phyloP scores from a whole-genome alignment of 768 basidiomycete genomes.

The Tylopilus felleus region DNA sequence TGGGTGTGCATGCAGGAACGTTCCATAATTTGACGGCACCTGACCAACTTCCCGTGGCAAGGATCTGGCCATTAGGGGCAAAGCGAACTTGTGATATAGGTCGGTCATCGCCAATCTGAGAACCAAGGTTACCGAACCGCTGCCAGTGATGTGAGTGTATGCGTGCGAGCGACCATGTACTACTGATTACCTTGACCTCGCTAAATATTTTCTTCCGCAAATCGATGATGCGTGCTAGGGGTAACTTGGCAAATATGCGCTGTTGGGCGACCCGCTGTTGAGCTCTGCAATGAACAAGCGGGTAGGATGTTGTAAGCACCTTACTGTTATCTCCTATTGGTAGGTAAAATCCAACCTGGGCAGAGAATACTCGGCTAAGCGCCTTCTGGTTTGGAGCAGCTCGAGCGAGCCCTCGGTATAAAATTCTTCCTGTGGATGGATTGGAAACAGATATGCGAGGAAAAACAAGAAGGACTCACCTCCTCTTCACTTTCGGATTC shows the following conservation, averaged over 20 bases:
- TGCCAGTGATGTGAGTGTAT: constrained; percentile 29
- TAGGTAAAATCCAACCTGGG: constrained; percentile 82
- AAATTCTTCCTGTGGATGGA: constrained; percentile 73
- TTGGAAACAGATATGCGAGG: background rate
- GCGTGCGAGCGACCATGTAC: background rate
- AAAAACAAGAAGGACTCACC: constrained; percentile 36
- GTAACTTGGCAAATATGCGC: constrained; percentile 82
- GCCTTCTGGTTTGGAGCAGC: constrained; percentile 79
- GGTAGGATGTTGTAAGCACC: constrained; percentile 69
- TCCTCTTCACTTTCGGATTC: constrained; percentile 75
- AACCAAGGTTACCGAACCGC: constrained; percentile 91
- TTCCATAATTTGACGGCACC: constrained; percentile 95
- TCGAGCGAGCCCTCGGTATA: constrained; percentile 89
- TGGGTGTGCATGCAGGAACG: constrained; percentile 82
- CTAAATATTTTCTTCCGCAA: constrained; percentile 86
- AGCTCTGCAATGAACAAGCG: constrained; percentile 70
- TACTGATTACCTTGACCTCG: constrained; percentile 73
- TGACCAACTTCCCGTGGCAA: constrained; percentile 96
- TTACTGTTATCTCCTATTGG: constrained; percentile 52
- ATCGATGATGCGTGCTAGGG: constrained; percentile 86
- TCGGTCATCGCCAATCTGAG: constrained; percentile 96
- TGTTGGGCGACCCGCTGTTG: constrained; percentile 92
- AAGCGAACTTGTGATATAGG: constrained; percentile 94
- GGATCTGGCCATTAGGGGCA: constrained; percentile 82
- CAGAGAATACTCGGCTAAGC: constrained; percentile 90